Evolutionary conservation across 148 eudicot species (phyloP).

Genomic region (Pharnaceum exiguum): DNA sequence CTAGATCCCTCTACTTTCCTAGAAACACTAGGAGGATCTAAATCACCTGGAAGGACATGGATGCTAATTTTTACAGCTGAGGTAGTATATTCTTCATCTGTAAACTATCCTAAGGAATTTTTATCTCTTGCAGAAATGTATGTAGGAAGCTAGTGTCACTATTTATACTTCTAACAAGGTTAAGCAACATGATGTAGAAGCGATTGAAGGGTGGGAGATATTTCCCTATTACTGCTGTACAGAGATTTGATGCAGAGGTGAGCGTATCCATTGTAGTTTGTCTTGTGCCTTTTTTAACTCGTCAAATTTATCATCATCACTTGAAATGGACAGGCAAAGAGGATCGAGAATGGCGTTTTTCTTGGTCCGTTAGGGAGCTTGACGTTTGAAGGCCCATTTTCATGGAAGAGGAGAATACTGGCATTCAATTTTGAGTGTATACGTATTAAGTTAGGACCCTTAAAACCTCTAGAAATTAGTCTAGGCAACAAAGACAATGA

Average conservation of each 20-base stretch:
- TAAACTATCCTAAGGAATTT: not conserved
- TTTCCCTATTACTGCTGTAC: constrained; percentile 89
- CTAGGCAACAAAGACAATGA: constrained; percentile 60
- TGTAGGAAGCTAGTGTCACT: not conserved
- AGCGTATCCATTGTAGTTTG: constrained; percentile 25
- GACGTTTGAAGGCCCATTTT: constrained; percentile 83
- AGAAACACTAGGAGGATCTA: constrained; percentile 73
- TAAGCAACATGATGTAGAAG: constrained; percentile 37
- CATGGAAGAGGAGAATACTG: constrained; percentile 87
- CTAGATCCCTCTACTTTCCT: constrained; percentile 68
- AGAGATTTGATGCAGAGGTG: constrained; percentile 95
- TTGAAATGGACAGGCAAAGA: constrained; percentile 51
- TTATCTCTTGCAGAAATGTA: not conserved
- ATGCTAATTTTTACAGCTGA: constrained; percentile 92
- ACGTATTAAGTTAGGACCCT: constrained; percentile 72
- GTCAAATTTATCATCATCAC: not conserved
- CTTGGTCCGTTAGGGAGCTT: constrained; percentile 67
- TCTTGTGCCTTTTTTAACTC: not conserved
- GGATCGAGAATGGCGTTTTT: constrained; percentile 92
- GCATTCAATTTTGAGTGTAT: constrained; percentile 78
- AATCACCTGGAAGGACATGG: constrained; percentile 95
- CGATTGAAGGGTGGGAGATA: constrained; percentile 54
- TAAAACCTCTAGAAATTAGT: constrained; percentile 59
- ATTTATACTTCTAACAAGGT: not conserved
- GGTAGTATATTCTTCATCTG: constrained; percentile 29